These are phyloP conservation scores for Eucalyptus urophylla DNA, from an alignment of 345 rosid species.

Conservation along the genomic window DNA sequence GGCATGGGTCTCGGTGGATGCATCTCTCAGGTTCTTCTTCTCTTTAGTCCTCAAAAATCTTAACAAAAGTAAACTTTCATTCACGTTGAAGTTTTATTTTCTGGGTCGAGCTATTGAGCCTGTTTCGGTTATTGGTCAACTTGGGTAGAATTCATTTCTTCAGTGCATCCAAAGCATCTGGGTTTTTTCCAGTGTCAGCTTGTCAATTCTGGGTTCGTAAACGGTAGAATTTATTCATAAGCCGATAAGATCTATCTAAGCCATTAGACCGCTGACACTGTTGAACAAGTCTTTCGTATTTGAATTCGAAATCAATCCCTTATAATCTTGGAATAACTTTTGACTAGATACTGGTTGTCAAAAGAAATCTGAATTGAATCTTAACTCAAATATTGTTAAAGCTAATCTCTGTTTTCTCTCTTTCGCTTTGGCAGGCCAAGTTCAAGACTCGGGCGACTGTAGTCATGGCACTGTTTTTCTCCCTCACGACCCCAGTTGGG, in stretches of 20 bases:
- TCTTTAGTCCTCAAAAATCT: background rate
- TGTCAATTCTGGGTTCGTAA: background rate
- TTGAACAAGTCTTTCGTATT: background rate
- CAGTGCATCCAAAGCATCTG: background rate
- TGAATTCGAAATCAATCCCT: background rate
- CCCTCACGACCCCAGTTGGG: constrained; percentile 52
- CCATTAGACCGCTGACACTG: background rate
- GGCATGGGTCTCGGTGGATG: constrained; percentile 77
- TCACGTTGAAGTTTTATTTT: background rate
- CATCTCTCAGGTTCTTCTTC: constrained; percentile 29
- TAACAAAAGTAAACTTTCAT: background rate
- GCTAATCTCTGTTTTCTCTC: background rate
- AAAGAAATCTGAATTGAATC: background rate
- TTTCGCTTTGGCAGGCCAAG: constrained; percentile 11
- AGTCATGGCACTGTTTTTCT: constrained; percentile 45
- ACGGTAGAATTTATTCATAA: background rate
- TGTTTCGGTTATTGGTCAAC: background rate
- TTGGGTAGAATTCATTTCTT: background rate
- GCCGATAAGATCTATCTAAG: background rate
- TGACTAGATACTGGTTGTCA: background rate
- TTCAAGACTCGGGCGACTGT: constrained; percentile 2
- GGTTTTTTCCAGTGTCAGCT: background rate
- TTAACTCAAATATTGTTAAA: background rate
- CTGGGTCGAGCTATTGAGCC: background rate
- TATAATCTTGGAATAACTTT: background rate